Percentiles rank a stretch among this genome's conserved stretches.
Conservation (phyloP, 768 basidiomycete species). For the Dioszegia hungarica region DNA sequence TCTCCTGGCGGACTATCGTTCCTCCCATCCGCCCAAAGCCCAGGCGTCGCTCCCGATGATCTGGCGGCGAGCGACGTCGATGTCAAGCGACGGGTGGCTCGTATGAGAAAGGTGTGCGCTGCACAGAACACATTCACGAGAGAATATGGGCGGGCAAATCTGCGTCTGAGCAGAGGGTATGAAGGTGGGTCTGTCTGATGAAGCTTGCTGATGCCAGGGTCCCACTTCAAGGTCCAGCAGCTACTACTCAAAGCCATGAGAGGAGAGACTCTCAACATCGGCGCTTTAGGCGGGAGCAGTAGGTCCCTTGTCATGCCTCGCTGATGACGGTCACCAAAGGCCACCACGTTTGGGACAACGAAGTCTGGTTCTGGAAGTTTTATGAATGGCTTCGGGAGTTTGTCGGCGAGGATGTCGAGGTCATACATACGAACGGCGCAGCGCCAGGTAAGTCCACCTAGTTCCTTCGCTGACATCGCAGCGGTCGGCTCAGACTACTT, state of each 20-base stretch:
- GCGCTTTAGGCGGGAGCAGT: constrained; percentile 44
- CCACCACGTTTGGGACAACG: constrained; percentile 32
- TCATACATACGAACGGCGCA: constrained; percentile 41
- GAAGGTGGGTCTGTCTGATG: constrained; percentile 32
- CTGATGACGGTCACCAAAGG: constrained; percentile 40
- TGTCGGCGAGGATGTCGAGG: constrained; percentile 14
- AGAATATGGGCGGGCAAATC: constrained; percentile 34
- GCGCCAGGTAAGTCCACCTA: constrained; percentile 43
- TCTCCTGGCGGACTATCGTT: not conserved
- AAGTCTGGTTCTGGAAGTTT: constrained; percentile 43
- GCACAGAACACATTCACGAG: constrained; percentile 25
- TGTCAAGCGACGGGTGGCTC: constrained; percentile 14
- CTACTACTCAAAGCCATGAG: constrained; percentile 32
- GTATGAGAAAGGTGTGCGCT: constrained; percentile 17
- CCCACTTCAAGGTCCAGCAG: constrained; percentile 25
- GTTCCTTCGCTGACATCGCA: constrained; percentile 5
- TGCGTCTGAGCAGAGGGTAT: constrained; percentile 34
- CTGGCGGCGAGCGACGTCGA: no score
- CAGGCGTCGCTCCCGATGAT: no score
- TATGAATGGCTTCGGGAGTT: constrained; percentile 41
- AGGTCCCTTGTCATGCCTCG: constrained; percentile 3
- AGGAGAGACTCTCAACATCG: constrained; percentile 36
- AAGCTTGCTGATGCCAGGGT: constrained; percentile 12
- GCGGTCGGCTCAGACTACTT: constrained; percentile 46
- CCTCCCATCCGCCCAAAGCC: no score